These are phyloP conservation scores for Zopfochytrium polystomum DNA, from an alignment of 371 early-diverging fungal species.

Conservation along the genomic window DNA sequence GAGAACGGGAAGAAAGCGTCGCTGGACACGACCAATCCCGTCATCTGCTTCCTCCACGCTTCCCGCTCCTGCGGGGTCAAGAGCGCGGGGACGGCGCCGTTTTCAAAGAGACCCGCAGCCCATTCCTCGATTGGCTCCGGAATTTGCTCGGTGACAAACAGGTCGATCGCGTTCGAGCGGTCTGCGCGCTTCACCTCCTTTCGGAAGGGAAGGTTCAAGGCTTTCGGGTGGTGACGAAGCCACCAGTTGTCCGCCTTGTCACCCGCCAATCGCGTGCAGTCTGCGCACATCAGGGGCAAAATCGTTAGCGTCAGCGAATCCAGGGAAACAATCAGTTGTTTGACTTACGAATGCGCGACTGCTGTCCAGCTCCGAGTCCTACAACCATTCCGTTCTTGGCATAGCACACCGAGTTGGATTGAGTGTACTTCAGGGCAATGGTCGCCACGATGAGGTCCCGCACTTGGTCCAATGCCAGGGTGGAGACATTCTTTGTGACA, in stretches of 20 bases:
- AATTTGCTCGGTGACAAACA: slow-evolving; percentile 83
- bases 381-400: slow-evolving; percentile 97
- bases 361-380: slow-evolving; percentile 97
- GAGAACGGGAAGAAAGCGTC: slow-evolving; percentile 99
- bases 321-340: slow-evolving; percentile 1
- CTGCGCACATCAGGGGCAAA: slow-evolving; percentile 11
- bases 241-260: slow-evolving; percentile 98
- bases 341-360: slow-evolving; percentile 82
- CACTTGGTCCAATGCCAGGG: slow-evolving; percentile 66
- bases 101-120: slow-evolving; percentile 74
- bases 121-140: slow-evolving; percentile 86
- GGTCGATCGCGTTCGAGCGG: slow-evolving; percentile 94
- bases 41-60: slow-evolving; percentile 68
- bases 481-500: slow-evolving; percentile 72
- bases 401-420: slow-evolving; percentile 96
- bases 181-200: slow-evolving; percentile 88
- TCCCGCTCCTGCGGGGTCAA: slow-evolving; percentile 76
- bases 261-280: slow-evolving; percentile 89
- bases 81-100: slow-evolving; percentile 68
- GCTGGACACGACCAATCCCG: slow-evolving; percentile 78
- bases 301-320: neutral
- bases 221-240: slow-evolving; percentile 92
- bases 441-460: slow-evolving; percentile 92
- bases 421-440: slow-evolving; percentile 96
- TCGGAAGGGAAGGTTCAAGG: slow-evolving; percentile 77